These are phyloP conservation scores for Keithomyces neogunnii DNA, from an alignment of 2,329 filamentous ascomycete genomes.

Conservation along the genomic window DNA sequence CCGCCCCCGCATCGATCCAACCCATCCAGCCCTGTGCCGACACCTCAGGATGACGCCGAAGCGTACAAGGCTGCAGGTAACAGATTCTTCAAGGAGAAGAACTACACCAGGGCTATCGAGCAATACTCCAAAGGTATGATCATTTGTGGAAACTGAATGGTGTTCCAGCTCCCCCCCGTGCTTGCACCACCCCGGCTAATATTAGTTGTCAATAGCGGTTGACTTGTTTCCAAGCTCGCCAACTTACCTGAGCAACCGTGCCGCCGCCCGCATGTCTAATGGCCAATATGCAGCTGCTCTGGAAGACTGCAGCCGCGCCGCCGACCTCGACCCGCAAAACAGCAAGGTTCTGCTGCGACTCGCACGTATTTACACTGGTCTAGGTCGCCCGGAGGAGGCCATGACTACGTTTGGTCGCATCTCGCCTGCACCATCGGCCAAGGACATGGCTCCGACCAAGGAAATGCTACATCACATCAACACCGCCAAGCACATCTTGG, in stretches of 20 bases:
- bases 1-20: conserved; percentile 66
- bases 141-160: not conserved
- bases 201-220: conserved; percentile 53
- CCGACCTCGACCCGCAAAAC: conserved; percentile 77
- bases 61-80: conserved; percentile 88
- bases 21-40: conserved; percentile 48
- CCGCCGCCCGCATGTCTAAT: conserved; percentile 87
- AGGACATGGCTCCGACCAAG: conserved; percentile 75
- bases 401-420: conserved; percentile 75
- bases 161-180: not conserved
- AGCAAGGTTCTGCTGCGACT: conserved; percentile 81
- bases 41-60: conserved; percentile 68
- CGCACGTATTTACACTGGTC: conserved; percentile 78
- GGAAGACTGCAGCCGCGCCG: conserved; percentile 76
- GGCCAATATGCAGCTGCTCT: conserved; percentile 71
- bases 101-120: conserved; percentile 78
- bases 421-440: conserved; percentile 69
- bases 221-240: conserved; percentile 77
- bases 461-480: conserved; percentile 77
- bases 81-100: conserved; percentile 92
- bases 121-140: conserved; percentile 85
- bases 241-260: conserved; percentile 90
- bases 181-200: conserved; percentile 4
- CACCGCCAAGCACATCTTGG: conserved; percentile 70
- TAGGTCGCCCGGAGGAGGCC: conserved; percentile 83